These are phyloP conservation scores for Cenchrus fungigraminus DNA, from an alignment of 176 grass and related monocot genomes.

Conservation along the genomic window DNA sequence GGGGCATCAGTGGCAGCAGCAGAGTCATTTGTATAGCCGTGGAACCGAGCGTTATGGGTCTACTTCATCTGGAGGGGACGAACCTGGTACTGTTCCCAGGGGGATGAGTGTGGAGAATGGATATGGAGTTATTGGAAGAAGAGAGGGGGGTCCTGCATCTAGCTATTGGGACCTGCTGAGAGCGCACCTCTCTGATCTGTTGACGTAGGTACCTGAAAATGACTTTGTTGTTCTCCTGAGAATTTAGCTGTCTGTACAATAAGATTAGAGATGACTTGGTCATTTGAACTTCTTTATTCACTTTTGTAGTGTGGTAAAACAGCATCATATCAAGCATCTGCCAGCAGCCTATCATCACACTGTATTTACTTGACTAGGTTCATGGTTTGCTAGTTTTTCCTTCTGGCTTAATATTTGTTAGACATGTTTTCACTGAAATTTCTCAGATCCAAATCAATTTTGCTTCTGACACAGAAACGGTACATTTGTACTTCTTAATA, in stretches of 20 bases:
- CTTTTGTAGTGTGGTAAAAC: neutral
- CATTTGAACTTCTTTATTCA: neutral
- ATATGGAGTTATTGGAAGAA: slow-evolving; percentile 55
- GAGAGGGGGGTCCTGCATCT: slow-evolving; percentile 53
- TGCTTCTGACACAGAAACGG: neutral
- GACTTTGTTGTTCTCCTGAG: neutral
- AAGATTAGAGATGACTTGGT: neutral
- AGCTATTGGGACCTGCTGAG: slow-evolving; percentile 69
- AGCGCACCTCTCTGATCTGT: slow-evolving; percentile 62
- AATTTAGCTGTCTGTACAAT: neutral
- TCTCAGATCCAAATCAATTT: neutral
- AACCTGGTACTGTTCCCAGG: slow-evolving; percentile 27
- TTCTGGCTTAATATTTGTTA: neutral
- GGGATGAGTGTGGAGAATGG: slow-evolving; percentile 59
- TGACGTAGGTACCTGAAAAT: slow-evolving; percentile 53
- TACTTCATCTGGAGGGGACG: slow-evolving; percentile 31
- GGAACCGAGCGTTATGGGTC: slow-evolving; percentile 21
- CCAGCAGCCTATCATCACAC: neutral
- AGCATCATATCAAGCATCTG: neutral
- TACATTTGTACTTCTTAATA: neutral
- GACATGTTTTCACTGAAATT: neutral
- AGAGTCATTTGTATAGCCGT: slow-evolving; percentile 10
- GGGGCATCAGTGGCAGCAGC: slow-evolving; percentile 40
- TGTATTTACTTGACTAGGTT: neutral
- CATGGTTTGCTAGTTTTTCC: slow-evolving; percentile 5